These are phyloP conservation scores for Ulmus americana DNA, from an alignment of 331 rosid genomes.

Conservation along the genomic window DNA sequence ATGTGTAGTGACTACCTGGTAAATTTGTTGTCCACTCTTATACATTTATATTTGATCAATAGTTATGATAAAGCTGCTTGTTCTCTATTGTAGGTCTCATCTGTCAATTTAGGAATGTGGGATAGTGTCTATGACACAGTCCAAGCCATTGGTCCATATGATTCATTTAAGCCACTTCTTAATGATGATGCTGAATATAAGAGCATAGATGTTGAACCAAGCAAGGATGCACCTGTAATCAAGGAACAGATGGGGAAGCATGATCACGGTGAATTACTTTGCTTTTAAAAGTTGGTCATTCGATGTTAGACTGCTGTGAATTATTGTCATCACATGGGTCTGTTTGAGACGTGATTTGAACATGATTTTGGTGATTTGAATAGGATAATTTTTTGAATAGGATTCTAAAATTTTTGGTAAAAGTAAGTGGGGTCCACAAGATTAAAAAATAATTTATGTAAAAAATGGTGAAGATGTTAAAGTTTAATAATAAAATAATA, in stretches of 20 bases:
- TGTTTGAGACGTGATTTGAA: too few relatives aligned
- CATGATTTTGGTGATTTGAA: too few relatives aligned
- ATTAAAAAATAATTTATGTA: too few relatives aligned
- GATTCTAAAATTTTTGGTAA: too few relatives aligned
- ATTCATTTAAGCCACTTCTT: slow-evolving; percentile 30
- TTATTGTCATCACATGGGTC: background rate
- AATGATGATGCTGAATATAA: slow-evolving; percentile 41
- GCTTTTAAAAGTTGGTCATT: background rate
- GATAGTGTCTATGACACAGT: slow-evolving; percentile 77
- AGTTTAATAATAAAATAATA: too few relatives aligned
- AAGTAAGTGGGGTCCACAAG: too few relatives aligned
- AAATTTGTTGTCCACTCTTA: background rate
- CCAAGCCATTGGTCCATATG: slow-evolving; percentile 45
- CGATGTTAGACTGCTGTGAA: background rate
- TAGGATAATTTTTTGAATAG: too few relatives aligned
- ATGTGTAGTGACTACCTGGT: background rate
- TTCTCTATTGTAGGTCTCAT: slow-evolving; percentile 51
- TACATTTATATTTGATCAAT: slow-evolving; percentile 12
- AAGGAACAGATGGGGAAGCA: slow-evolving; percentile 24
- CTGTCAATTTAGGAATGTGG: slow-evolving; percentile 76
- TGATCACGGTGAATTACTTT: slow-evolving; percentile 44
- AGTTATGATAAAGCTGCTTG: slow-evolving; percentile 5
- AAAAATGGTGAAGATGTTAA: too few relatives aligned
- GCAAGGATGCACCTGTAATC: slow-evolving; percentile 21
- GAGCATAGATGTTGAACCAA: slow-evolving; percentile 65